Base-by-base conservation (phyloP, 2,329 filamentous ascomycete species). In the Ceratocystis huliohia region DNA sequence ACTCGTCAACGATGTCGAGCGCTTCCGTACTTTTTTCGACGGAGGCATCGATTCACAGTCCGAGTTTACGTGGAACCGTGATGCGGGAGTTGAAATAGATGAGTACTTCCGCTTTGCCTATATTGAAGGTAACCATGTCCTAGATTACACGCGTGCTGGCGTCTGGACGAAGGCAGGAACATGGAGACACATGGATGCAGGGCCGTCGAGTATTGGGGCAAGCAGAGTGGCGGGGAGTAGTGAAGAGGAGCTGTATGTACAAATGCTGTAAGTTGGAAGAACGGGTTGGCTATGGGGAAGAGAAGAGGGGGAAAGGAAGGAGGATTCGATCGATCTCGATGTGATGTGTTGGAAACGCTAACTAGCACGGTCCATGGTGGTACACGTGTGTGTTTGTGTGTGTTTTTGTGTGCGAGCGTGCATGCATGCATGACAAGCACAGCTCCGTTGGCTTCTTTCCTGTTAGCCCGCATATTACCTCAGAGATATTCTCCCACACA, bases 1-100 rank as follows among this genome's bases (percentile, higher is more conserved):
- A 17, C 78, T 95, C 0, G 88, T 95, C 69, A 94, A 95, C 72
- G 90, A 95, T 70, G 90, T 95, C 0, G 90, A 95, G 75, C 79
- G 89, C 22, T 91, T 87, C 74, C 78, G 87, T n/a, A 82, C 82
- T 5, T 93, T 87, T 74, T 87, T 88, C 69, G 81, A 81, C 59
- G 81, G 85, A 62, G 79, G 77, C 50, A 78, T 79, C 48, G 75
- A 76, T 33, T 71, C 72, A 45, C 67, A 73, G 63, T 72, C 77
- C 22, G 72, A 75, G 15, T 88, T 88, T 69, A 80, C 81, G 0
- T 90, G 87, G 86, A 76, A 75, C 0, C 78, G 84, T 68, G 78
- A 81, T 45, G 74, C 72, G 25, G 75, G 70, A 5, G 68, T 78
- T 13, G 73, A 74, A 2, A 68, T 80, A 64, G 83, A 85, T 48